Evolutionary conservation across 2,329 filamentous ascomycete genomes (phyloP), one percentile per base, ranked within the genome.

Genomic region (Fusarium guadeloupense): DNA sequence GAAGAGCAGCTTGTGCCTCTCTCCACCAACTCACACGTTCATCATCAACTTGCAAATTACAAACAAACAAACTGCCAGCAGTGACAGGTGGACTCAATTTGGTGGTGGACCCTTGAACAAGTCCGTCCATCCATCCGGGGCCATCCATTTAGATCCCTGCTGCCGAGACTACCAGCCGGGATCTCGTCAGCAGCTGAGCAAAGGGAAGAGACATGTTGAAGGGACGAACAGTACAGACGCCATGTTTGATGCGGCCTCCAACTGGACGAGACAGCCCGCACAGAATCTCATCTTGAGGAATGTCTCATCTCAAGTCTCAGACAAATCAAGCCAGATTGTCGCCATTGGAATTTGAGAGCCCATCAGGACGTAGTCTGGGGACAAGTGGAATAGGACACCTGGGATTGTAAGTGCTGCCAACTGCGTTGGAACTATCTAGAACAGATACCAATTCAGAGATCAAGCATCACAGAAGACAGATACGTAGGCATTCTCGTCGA

Each of bases 91-190:
- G 46, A 30, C 40, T 57, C 42, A 12, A 17, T 26, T 38, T 30
- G 41, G 20, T 33, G 31, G 54, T 54, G 61, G 54, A 39, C 44
- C 50, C 54, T 45, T 42, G 26, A 19, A 41, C 33, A 37, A 38
- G 44, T 44, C 54, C 39, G 50, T 45, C 49, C 55, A 48, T 44
- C 42, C 41, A 49, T 57, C 42, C 40, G 33, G 59, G 50, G 19
- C 45, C 46, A 4, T 48, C 60, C 59, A 64, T 61, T 52, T 47
- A 64, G 19, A 64, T 43, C 59, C 59, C 54, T 63, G 59, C 23
- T 33, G 33, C 34, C 37, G 20, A 38, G 40, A 28, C 14, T 60
- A 37, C 43, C 39, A 37, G 40, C 37, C 23, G 25, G 28, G 46
- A 54, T 59, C 38, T 49, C 39, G 59, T 60, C 59, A 62, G 54